Conservation (phyloP, 441 rosid genomes). For the Jatropha podagrica region DNA sequence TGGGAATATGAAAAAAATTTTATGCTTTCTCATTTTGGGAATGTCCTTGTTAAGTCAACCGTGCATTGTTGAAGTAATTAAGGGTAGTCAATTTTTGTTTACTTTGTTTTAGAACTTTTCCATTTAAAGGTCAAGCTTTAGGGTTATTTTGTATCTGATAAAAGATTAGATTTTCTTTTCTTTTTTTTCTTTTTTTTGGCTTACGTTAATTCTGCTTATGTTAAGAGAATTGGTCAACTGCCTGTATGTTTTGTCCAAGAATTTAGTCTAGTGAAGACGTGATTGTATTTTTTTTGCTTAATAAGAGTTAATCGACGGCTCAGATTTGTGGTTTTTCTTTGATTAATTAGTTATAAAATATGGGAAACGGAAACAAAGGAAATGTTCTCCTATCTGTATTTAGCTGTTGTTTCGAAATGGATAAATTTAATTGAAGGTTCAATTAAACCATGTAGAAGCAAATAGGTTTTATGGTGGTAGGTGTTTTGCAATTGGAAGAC, state of each 20-base stretch:
- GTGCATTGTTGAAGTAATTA: neutral
- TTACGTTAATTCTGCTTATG: too few relatives aligned
- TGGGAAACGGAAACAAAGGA: conserved; percentile 8
- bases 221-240: neutral
- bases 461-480: conserved; percentile 5
- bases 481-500: neutral
- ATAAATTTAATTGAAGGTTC: neutral
- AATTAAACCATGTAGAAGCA: neutral
- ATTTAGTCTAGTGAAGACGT: neutral
- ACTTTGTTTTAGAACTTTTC: neutral
- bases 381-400: neutral
- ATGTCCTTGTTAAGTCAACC: neutral
- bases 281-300: neutral
- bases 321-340: conserved; percentile 9
- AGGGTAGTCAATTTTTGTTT: neutral
- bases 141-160: neutral
- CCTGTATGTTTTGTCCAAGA: neutral
- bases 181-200: neutral
- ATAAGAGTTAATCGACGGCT: neutral
- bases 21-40: neutral
- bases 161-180: neutral
- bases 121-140: neutral
- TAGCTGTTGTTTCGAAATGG: neutral
- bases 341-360: neutral
- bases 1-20: neutral